These are phyloP conservation scores for Colletotrichum destructivum DNA, from an alignment of 2,329 filamentous ascomycete species.

Conservation along the genomic window DNA sequence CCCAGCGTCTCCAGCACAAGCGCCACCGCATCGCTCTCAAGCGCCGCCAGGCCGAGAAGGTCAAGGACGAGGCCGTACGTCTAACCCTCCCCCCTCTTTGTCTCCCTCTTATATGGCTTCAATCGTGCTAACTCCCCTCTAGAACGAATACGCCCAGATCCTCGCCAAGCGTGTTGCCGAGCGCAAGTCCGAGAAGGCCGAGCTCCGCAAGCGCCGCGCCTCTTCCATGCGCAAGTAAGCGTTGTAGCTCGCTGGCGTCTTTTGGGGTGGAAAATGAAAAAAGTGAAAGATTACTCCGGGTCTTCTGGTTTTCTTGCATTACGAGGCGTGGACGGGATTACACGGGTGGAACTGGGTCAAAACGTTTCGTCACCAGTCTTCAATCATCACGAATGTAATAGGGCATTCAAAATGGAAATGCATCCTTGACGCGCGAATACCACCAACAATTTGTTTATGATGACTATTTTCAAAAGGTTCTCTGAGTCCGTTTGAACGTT, in stretches of 20 bases:
- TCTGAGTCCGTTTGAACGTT: neutral
- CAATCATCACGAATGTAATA: constrained; percentile 54
- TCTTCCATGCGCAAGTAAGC: constrained; percentile 94
- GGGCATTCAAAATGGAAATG: constrained; percentile 54
- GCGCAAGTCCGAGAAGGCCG: constrained; percentile 93
- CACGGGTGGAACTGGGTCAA: constrained; percentile 42
- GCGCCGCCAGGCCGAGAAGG: constrained; percentile 95
- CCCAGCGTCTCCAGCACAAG: constrained; percentile 99
- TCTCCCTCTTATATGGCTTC: neutral
- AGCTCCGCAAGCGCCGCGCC: constrained; percentile 96
- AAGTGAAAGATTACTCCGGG: constrained; percentile 47
- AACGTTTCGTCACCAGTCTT: constrained; percentile 23
- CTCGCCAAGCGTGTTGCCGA: constrained; percentile 97
- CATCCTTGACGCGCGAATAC: constrained; percentile 47
- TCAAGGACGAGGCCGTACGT: constrained; percentile 99
- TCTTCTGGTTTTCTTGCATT: constrained; percentile 60
- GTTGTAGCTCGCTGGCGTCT: constrained; percentile 36
- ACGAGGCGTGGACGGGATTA: constrained; percentile 53
- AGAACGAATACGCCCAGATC: constrained; percentile 98
- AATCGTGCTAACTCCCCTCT: constrained; percentile 53
- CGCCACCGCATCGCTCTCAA: constrained; percentile 98
- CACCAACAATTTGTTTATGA: constrained; percentile 37
- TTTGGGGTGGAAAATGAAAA: constrained; percentile 49
- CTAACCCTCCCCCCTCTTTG: constrained; percentile 2
- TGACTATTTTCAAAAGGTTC: neutral